Percentiles rank a stretch among this genome's conserved stretches.
Conservation (phyloP, 1,139 yeast genomes). For the Geotrichum candidum region DNA sequence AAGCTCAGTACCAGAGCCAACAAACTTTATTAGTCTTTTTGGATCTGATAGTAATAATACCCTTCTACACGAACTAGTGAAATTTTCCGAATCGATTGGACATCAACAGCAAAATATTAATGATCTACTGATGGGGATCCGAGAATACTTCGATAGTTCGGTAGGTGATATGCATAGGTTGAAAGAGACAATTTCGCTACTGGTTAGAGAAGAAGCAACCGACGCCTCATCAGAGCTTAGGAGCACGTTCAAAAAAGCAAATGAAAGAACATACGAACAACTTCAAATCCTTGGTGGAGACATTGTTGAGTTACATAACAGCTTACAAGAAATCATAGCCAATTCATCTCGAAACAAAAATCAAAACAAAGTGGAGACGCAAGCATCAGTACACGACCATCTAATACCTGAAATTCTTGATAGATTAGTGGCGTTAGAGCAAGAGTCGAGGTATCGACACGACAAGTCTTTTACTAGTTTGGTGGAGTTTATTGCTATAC, state of each 20-base stretch:
- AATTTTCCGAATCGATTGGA: not conserved
- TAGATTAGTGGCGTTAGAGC: conserved; percentile 2
- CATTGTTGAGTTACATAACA: conserved; percentile 6
- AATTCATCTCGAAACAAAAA: not conserved
- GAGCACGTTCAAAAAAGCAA: conserved; percentile 6
- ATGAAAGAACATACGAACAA: conserved; percentile 13
- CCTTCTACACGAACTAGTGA: not conserved
- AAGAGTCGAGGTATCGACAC: not conserved
- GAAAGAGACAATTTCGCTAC: conserved; percentile 1
- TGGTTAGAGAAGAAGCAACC: conserved; percentile 9
- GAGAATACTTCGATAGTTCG: conserved; percentile 10
- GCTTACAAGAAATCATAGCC: conserved; percentile 4
- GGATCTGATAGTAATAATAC: not conserved
- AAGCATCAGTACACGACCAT: not conserved
- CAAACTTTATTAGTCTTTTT: not conserved
- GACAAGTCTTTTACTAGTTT: conserved; percentile 7
- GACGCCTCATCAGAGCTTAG: conserved; percentile 10
- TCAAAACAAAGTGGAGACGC: not conserved
- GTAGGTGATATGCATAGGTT: conserved; percentile 3
- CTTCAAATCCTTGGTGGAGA: conserved; percentile 9
- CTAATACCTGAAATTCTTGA: conserved; percentile 8
- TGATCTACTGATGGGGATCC: conserved; percentile 3
- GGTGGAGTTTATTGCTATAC: conserved; percentile 4
- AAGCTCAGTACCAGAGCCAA: not conserved
- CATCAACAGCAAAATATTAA: conserved; percentile 14